phyloP scores from a whole-genome alignment of 1,284 basidiomycete genomes.

The Fomitiporia mediterranea region DNA sequence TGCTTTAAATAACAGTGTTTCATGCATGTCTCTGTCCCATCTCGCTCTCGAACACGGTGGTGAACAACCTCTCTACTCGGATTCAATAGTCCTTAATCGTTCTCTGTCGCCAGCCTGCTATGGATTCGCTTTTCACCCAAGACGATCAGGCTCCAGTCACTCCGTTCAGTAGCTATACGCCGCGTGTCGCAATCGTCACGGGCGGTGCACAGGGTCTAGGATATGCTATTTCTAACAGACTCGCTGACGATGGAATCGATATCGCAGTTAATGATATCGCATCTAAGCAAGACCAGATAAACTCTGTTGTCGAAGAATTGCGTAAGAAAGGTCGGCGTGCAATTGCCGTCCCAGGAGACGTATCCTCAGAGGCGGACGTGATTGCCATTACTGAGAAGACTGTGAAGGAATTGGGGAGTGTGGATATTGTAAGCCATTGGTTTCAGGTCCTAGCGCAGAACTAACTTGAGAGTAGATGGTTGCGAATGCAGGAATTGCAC shows the following conservation, averaged over 20 bases:
- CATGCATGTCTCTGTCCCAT: too few species aligned
- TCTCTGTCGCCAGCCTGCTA: too few species aligned
- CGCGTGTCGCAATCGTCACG: slow-evolving; percentile 16
- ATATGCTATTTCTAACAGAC: slow-evolving; percentile 15
- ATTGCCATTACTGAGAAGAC: slow-evolving; percentile 19
- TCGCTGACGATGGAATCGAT: slow-evolving; percentile 22
- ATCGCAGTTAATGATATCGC: slow-evolving; percentile 22
- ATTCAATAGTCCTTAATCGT: slow-evolving; percentile 15
- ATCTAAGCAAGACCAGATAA: not conserved
- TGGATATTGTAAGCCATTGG: slow-evolving; percentile 23
- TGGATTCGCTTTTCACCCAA: too few species aligned
- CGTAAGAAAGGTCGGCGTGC: slow-evolving; percentile 1
- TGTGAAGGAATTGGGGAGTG: slow-evolving; percentile 20
- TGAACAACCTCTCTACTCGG: slow-evolving; percentile 1
- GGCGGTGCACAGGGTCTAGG: slow-evolving; percentile 25
- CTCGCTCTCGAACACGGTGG: too few species aligned
- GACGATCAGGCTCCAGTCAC: too few species aligned
- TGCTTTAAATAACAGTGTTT: too few species aligned
- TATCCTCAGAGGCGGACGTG: slow-evolving; percentile 23
- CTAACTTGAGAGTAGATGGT: slow-evolving; percentile 17
- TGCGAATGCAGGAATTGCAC: slow-evolving; percentile 19
- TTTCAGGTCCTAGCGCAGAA: not conserved
- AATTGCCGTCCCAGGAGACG: slow-evolving; percentile 14
- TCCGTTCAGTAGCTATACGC: not conserved
- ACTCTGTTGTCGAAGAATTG: slow-evolving; percentile 14